Base-by-base conservation (phyloP, 345 rosid genomes). In the Sonneratia alba region DNA sequence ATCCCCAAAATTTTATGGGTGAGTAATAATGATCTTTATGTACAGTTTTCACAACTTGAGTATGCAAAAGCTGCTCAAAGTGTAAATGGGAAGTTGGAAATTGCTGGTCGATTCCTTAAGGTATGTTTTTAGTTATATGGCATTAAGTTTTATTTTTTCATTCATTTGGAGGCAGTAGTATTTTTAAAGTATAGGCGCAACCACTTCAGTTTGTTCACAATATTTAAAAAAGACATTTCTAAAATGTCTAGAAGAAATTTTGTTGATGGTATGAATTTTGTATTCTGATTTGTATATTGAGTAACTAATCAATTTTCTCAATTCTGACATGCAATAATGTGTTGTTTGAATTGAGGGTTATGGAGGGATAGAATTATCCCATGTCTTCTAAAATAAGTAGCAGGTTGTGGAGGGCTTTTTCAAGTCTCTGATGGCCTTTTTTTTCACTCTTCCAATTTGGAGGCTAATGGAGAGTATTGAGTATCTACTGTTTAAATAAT, bases 41-140 rank as follows among this genome's bases (percentile, higher is more conserved):
- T 70, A 34, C 85, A 93, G 98, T 93, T 93, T 84, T 88, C 96
- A 42, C 96, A 88, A 75, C 89, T 89, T 75, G 98, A 93, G 74
- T 88, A 88, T 83, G 89, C 98, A 61, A 91, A 93, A 84, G 87
- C 84, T 68, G 98, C 98, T 40, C 97, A 93, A 79, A 80, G 78
- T 77, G 79, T 93, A 76, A 93, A 93, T 82, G 98, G 98, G 68
- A 93, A 88, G 79, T 76, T 93, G 81, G 98, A 93, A 82, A 88
- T 93, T 76, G 97, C 89, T 78, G 97, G 97, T 45, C 83, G 98
- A 74, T 85, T 83, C 75, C 78, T 93, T 69, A 93, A 91, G 96
- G 98, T 93, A 78, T 2, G 79, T 73, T 64, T 73, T 59, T 64
- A n/a, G 59, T 45, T 67, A 71, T 40, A 13, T 62, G 43, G 49